These are phyloP conservation scores for Gossypium ekmanianum DNA, from an alignment of 345 rosid genomes.

Conservation along the genomic window DNA sequence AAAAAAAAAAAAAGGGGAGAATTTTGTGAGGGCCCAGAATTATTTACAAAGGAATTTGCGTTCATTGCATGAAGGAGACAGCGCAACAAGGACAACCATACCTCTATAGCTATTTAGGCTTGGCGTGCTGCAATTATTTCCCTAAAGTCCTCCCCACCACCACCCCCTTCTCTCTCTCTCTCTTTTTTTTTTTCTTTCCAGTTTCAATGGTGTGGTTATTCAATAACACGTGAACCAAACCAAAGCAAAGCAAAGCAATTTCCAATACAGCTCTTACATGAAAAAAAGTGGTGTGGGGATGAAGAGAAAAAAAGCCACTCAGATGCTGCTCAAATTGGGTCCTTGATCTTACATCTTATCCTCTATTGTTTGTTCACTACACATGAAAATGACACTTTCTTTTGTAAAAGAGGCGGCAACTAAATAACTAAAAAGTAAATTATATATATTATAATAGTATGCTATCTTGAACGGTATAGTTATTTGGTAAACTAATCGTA, in stretches of 20 bases:
- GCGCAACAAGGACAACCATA: background rate
- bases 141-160: background rate
- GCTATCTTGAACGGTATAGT: no score
- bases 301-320: slow-evolving; percentile 1
- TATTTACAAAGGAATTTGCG: background rate
- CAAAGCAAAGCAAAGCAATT: background rate
- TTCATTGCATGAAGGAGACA: slow-evolving; percentile 7
- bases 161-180: background rate
- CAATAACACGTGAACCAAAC: background rate
- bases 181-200: background rate
- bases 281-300: background rate
- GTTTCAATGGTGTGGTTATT: background rate
- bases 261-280: background rate
- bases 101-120: background rate
- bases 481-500: no score
- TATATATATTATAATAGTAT: no score
- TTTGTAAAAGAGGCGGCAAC: background rate
- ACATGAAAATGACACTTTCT: background rate
- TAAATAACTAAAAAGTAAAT: background rate
- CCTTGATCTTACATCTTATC: background rate
- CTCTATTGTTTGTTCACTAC: background rate
- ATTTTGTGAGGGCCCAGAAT: background rate
- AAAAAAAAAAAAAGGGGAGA: background rate
- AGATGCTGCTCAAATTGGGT: background rate
- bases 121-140: slow-evolving; percentile 11